phyloP scores from a whole-genome alignment of 2,329 filamentous ascomycete genomes.

The Zarea fungicola region DNA sequence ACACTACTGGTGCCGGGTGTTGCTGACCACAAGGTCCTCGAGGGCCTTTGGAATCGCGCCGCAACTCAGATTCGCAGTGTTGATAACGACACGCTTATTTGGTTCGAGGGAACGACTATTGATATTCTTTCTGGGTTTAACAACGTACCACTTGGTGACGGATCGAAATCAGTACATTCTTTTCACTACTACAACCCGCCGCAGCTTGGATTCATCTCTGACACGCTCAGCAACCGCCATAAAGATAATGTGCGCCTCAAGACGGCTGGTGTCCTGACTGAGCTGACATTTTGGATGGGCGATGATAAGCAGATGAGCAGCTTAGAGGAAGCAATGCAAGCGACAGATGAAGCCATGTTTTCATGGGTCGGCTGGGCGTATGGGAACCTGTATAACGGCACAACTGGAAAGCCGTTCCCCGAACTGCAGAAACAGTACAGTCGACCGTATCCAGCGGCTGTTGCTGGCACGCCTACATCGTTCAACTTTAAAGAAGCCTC shows the following conservation, averaged over 20 bases:
- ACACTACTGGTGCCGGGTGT: constrained; percentile 15
- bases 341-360: constrained; percentile 16
- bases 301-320: constrained; percentile 15
- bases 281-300: constrained; percentile 18
- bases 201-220: constrained; percentile 16
- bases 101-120: constrained; percentile 17
- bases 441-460: constrained; percentile 16
- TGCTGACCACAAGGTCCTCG: constrained; percentile 15
- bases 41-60: constrained; percentile 18
- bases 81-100: constrained; percentile 18
- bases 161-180: constrained; percentile 17
- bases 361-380: constrained; percentile 20
- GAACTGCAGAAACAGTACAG: constrained; percentile 17
- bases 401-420: constrained; percentile 13
- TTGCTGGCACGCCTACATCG: constrained; percentile 14
- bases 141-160: constrained; percentile 17
- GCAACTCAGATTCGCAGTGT: constrained; percentile 15
- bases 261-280: constrained; percentile 17
- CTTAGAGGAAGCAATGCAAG: constrained; percentile 15
- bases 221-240: constrained; percentile 14
- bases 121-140: constrained; percentile 18
- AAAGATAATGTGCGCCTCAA: constrained; percentile 16
- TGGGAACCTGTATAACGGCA: constrained; percentile 17
- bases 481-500: constrained; percentile 15
- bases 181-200: constrained; percentile 19